Percentiles rank a stretch among this genome's conserved stretches.
Conservation (phyloP, 768 basidiomycete genomes). For the Suillus paluster region DNA sequence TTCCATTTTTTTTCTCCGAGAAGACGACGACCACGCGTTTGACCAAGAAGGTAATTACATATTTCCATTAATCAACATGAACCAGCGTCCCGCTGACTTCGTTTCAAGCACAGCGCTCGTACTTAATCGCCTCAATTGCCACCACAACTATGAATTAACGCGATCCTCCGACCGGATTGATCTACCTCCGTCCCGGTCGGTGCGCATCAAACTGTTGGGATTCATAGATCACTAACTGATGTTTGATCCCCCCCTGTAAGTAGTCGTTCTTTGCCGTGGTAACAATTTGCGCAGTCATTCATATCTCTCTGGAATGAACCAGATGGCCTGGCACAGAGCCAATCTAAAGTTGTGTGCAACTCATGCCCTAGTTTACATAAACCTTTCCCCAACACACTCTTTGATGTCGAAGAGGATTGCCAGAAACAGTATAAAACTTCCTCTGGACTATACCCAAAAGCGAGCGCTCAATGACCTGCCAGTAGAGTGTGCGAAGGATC, state of each 20-base stretch:
- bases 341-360: not conserved
- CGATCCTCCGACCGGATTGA: slow-evolving; percentile 21
- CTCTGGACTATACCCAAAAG: not conserved
- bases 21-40: slow-evolving; percentile 17
- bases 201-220: slow-evolving; percentile 18
- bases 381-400: not conserved
- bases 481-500: slow-evolving; percentile 10
- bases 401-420: not conserved
- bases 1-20: slow-evolving; percentile 35
- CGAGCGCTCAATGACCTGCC: not conserved
- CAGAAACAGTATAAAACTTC: not conserved
- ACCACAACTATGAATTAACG: slow-evolving; percentile 19
- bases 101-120: slow-evolving; percentile 20
- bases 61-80: slow-evolving; percentile 10
- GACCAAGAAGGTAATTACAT: slow-evolving; percentile 15
- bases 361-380: not conserved
- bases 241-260: slow-evolving; percentile 4
- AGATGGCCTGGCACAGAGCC: not conserved
- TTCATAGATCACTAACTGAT: slow-evolving; percentile 1
- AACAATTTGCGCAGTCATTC: slow-evolving; percentile 5
- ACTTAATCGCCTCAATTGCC: slow-evolving; percentile 18
- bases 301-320: not conserved
- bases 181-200: slow-evolving; percentile 29
- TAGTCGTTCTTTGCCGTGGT: not conserved
- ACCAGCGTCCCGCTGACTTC: slow-evolving; percentile 22